Base-by-base conservation (phyloP, 2,329 filamentous ascomycete genomes). In the Talaromyces marneffei region DNA sequence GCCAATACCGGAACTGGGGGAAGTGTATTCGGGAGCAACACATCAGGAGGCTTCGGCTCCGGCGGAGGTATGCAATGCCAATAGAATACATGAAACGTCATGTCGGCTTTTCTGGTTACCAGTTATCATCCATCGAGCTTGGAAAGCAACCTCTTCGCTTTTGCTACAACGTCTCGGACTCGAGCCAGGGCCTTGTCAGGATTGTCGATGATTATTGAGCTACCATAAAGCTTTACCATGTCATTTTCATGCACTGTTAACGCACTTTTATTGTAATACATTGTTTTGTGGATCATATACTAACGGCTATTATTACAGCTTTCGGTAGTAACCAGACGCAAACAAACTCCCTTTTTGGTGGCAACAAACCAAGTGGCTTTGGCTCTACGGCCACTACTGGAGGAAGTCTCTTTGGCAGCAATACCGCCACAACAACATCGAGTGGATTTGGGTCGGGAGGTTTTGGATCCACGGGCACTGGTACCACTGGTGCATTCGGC, bases 31-130 rank as follows among this genome's bases (percentile, higher is more conserved):
- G 72, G 72, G 62, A 74, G 70, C 63, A 70, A 70, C 61, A 69
- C 71, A 67, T 70, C 72, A 66, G 76, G 72, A 66, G 71, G 72
- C 67, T 77, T 76, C 65, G 75, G 75, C 65, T 73, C 74, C 67
- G 71, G 74, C 65, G 72, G 72, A 75, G 75, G 74, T 77, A 77
- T 69, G 74, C 76, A 57, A 40, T 57, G 57, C 54, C 33, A 59
- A n/a, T 20, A 25, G 18, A 10, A 23, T 42, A 48, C 55, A 18
- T 23, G n/a, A 59, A 33, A 18, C 18, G 40, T 50, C 56, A 27
- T 55, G 52, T 6, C 10, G 33, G 20, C 50, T 53, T 29, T n/a
- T 40, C 23, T 52, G 33, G 33, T 29, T 35, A 25, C 25, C 35
- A 37, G 44, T 37, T 25, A 46, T 48, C 40, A 57, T 50, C 20